phyloP scores from a whole-genome alignment of 176 grass and related monocot genomes.

The Ampelocalamus luodianensis region DNA sequence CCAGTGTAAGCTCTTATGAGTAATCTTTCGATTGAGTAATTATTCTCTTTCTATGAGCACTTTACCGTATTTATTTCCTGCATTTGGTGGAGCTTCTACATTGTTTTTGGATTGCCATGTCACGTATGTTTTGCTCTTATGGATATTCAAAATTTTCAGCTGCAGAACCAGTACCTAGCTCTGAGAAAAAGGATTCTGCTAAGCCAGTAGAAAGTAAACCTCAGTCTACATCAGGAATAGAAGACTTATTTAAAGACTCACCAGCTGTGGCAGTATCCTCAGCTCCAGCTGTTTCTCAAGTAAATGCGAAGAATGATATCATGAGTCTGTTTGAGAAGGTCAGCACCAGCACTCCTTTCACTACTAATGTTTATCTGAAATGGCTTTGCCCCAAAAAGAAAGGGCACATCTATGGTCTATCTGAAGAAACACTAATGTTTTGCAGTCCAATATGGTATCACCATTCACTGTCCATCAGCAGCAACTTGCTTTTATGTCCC shows the following conservation, averaged over 20 bases:
- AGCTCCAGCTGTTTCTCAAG: constrained; percentile 54
- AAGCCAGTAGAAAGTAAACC: constrained; percentile 72
- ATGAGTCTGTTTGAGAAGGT: constrained; percentile 99
- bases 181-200: constrained; percentile 61
- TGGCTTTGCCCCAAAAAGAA: not conserved
- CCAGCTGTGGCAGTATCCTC: constrained; percentile 65
- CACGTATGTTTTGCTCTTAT: constrained; percentile 38
- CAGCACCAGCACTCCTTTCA: constrained; percentile 10
- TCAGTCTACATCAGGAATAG: constrained; percentile 61
- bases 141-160: constrained; percentile 58
- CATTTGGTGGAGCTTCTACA: not conserved
- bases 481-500: constrained; percentile 81
- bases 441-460: constrained; percentile 91
- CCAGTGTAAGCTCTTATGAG: constrained; percentile 68
- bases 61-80: not conserved
- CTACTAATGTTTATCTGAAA: constrained; percentile 30
- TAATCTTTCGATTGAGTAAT: constrained; percentile 7
- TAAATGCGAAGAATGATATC: constrained; percentile 79
- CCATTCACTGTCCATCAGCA: constrained; percentile 89
- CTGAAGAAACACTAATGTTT: constrained; percentile 42
- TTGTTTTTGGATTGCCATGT: constrained; percentile 31
- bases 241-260: constrained; percentile 93
- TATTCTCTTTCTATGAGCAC: constrained; percentile 32
- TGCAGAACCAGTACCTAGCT: constrained; percentile 63
- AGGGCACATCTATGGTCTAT: constrained; percentile 26